Evolutionary conservation across 768 basidiomycete genomes (phyloP).

Genomic region (Suillus sp.): DNA sequence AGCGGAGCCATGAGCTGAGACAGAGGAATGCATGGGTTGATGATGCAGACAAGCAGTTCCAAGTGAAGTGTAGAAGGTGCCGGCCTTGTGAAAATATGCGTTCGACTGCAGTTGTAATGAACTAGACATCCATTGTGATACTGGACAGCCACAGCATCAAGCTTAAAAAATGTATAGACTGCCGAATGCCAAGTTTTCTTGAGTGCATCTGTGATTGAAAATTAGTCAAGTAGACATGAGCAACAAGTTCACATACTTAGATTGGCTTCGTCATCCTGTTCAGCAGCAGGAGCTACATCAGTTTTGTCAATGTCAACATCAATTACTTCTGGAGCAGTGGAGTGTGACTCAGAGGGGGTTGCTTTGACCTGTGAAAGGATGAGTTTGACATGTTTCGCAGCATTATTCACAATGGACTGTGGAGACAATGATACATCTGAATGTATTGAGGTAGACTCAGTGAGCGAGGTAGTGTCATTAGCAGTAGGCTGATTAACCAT

Average conservation of each 20-base stretch:
- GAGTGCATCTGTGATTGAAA: background rate
- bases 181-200: background rate
- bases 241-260: background rate
- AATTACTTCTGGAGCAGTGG: slow-evolving; percentile 13
- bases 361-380: background rate
- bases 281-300: background rate
- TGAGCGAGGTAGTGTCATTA: too few relatives aligned
- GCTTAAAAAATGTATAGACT: background rate
- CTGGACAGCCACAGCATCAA: background rate
- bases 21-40: too few relatives aligned
- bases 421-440: background rate
- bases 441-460: too few relatives aligned
- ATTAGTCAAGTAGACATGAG: background rate
- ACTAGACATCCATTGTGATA: background rate
- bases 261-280: background rate
- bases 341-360: background rate
- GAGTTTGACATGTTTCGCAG: background rate
- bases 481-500: too few relatives aligned
- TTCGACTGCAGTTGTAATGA: too few relatives aligned
- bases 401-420: background rate
- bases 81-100: too few relatives aligned
- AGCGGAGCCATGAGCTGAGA: too few relatives aligned
- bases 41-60: too few relatives aligned
- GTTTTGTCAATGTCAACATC: background rate
- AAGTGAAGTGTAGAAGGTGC: too few relatives aligned